phyloP scores from a whole-genome alignment of 140 eudicot species.

The Erigeron philadelphicus region DNA sequence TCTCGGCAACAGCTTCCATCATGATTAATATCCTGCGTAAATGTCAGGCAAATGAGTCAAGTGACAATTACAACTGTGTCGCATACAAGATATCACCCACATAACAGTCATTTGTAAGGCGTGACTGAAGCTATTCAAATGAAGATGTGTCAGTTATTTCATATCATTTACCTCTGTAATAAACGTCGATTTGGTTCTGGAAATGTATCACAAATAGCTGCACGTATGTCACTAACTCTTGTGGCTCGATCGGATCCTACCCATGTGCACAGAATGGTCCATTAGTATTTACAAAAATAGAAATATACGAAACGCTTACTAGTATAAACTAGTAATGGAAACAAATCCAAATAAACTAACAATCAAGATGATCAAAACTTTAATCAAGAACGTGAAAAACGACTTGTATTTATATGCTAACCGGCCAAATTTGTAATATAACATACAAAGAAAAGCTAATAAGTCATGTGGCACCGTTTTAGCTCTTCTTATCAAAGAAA shows the following conservation, averaged over 20 bases:
- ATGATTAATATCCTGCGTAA: slow-evolving; percentile 64
- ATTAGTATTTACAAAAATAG: too few relatives aligned
- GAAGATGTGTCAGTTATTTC: background rate
- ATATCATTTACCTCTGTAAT: slow-evolving; percentile 68
- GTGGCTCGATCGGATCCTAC: slow-evolving; percentile 72
- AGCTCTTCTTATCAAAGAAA: background rate
- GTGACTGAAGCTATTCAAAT: background rate
- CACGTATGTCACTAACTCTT: slow-evolving; percentile 65
- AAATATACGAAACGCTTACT: too few relatives aligned
- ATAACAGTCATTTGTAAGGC: background rate
- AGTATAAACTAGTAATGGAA: too few relatives aligned
- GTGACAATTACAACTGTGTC: background rate
- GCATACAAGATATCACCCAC: background rate
- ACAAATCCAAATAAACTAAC: too few relatives aligned
- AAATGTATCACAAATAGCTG: slow-evolving; percentile 85
- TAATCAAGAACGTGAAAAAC: too few relatives aligned
- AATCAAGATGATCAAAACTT: too few relatives aligned
- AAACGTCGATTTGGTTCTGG: slow-evolving; percentile 98
- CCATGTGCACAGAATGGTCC: background rate
- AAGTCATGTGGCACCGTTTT: background rate
- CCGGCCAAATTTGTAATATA: too few relatives aligned
- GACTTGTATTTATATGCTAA: too few relatives aligned
- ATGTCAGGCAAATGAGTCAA: background rate
- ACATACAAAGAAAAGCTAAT: too few relatives aligned
- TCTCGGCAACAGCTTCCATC: slow-evolving; percentile 83